Evolutionary conservation across 176 grass and related monocot species (phyloP).

Genomic region (Carex kokanica): DNA sequence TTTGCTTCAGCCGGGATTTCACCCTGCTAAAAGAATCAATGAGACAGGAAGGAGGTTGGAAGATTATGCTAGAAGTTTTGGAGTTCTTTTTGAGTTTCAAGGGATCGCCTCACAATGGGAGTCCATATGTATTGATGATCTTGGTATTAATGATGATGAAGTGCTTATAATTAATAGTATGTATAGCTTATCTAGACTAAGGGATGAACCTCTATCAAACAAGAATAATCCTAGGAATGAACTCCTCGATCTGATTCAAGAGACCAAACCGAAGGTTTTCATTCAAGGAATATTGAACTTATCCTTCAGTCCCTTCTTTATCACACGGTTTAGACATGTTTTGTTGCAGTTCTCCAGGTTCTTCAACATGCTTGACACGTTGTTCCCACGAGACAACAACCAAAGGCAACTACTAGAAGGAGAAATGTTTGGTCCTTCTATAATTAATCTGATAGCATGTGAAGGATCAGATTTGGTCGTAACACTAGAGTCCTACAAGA

Average conservation of each 20-base stretch:
- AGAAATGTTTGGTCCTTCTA: not conserved
- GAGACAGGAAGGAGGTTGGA: no score
- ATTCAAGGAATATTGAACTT: not conserved
- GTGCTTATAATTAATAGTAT: no score
- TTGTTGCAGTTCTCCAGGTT: slow-evolving; percentile 32
- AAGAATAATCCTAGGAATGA: slow-evolving; percentile 36
- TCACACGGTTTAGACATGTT: slow-evolving; percentile 30
- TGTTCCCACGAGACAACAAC: not conserved
- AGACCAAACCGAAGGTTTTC: slow-evolving; percentile 31
- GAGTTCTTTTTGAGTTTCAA: no score
- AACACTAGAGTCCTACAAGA: not conserved
- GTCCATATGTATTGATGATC: no score
- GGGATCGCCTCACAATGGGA: no score
- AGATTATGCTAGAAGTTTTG: no score
- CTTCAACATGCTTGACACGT: not conserved
- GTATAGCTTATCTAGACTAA: slow-evolving; percentile 23
- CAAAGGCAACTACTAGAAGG: not conserved
- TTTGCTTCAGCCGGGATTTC: no score
- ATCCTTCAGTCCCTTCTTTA: not conserved
- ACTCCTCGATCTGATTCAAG: slow-evolving; percentile 33
- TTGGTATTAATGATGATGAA: no score
- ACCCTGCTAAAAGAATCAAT: no score
- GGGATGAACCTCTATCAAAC: slow-evolving; percentile 28
- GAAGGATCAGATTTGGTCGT: not conserved
- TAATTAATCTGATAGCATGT: slow-evolving; percentile 9